Conservation (phyloP, 768 basidiomycete species). For the Lactarius evosmus region DNA sequence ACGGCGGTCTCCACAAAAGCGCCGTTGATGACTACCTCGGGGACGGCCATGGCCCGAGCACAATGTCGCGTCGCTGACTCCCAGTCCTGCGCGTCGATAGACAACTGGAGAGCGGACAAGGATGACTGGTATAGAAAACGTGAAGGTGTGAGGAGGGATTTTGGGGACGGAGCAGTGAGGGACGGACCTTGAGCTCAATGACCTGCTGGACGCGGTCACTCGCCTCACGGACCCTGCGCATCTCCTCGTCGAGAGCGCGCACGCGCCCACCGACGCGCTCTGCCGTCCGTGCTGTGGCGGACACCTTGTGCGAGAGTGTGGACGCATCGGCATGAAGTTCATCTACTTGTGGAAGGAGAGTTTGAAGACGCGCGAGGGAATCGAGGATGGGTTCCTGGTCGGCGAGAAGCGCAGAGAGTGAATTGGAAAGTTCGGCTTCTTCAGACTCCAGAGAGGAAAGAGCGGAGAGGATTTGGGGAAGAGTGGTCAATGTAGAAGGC, state of each 20-base stretch:
- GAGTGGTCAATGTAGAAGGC: slow-evolving; percentile 46
- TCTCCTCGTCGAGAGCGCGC: slow-evolving; percentile 85
- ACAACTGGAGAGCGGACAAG: slow-evolving; percentile 48
- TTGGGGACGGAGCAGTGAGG: background rate
- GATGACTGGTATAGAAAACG: slow-evolving; percentile 55
- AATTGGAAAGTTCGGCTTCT: slow-evolving; percentile 71
- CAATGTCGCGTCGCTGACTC: slow-evolving; percentile 91
- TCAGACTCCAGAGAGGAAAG: slow-evolving; percentile 72
- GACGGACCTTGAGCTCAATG: slow-evolving; percentile 85
- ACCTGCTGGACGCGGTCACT: slow-evolving; percentile 91
- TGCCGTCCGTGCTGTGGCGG: slow-evolving; percentile 71
- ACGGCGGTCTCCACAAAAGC: slow-evolving; percentile 85
- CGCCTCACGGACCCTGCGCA: slow-evolving; percentile 84
- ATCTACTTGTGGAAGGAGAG: slow-evolving; percentile 60
- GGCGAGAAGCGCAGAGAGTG: slow-evolving; percentile 67
- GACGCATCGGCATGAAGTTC: slow-evolving; percentile 56
- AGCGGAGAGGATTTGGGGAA: slow-evolving; percentile 70
- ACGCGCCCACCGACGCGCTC: slow-evolving; percentile 92
- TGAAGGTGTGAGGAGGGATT: slow-evolving; percentile 33
- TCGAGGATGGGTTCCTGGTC: slow-evolving; percentile 60
- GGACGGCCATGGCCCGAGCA: slow-evolving; percentile 84
- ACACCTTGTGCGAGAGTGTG: slow-evolving; percentile 55
- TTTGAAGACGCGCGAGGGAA: slow-evolving; percentile 59
- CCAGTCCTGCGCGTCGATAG: slow-evolving; percentile 88
- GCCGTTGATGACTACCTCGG: slow-evolving; percentile 72